Evolutionary conservation across 2,329 filamentous ascomycete genomes (phyloP), one percentile per base, ranked within the genome.

Genomic region (Ambrosiella xylebori): DNA sequence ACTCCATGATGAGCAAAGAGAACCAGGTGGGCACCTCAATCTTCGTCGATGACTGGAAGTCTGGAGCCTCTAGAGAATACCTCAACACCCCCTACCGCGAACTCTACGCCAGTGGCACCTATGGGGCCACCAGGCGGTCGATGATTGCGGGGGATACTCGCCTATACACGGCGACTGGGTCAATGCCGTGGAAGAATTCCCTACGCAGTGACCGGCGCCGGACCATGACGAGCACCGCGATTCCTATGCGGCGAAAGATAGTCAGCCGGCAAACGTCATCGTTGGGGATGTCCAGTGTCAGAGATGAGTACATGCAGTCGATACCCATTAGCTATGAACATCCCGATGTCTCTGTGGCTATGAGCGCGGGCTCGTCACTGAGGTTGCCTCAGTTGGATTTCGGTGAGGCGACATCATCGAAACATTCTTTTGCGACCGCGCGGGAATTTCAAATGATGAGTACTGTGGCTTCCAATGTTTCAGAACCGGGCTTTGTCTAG

Each of bases 371-470:
- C 7, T n/a, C 47, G 9, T 54, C 52, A 5, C 37, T 57, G n/a
- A 27, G 55, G 15, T 39, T 57, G 55, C 55, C 55, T 1, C 51
- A 57, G 15, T 45, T 57, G 37, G 56, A 58, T 44, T 57, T 47
- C 35, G 59, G 47, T 2, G 59, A 47, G 35, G 45, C 45, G 19
- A 37, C 39, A 6, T 19, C 45, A 19, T 56, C 56, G 12, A 58
- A 60, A 52, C 59, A 57, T 49, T 57, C 56, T 15, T 60, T 60
- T 47, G 51, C 39, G 7, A 45, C 58, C 9, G 58, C 59, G 17
- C 13, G 56, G 17, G 59, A 60, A 39, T 57, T 60, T 39, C 56
- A 60, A 54, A 47, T 56, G 13, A 60, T 60, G 59, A 60, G 59
- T 51, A 60, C 56, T 15, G 56, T 60, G 11, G 36, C 52, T 27